These are phyloP conservation scores for Acanthamoeba pearcei DNA, from an alignment of 208 protist species.

Conservation along the genomic window DNA sequence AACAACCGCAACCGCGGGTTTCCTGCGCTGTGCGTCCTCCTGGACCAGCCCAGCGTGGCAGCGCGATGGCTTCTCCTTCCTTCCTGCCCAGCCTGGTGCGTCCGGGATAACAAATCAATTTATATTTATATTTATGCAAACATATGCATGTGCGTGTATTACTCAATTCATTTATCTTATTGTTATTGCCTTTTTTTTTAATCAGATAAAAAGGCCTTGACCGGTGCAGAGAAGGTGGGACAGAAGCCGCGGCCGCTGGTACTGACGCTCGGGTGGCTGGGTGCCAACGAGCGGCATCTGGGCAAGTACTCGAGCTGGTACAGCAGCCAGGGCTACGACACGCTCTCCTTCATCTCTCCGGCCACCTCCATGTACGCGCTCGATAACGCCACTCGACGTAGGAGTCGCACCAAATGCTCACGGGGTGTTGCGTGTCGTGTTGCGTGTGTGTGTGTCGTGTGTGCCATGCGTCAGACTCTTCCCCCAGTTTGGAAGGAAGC, in stretches of 20 bases:
- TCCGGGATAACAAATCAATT: background rate
- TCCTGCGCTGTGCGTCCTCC: background rate
- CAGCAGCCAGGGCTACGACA: slow-evolving; percentile 68
- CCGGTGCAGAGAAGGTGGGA: background rate
- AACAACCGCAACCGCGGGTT: background rate
- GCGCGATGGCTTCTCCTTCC: slow-evolving; percentile 10
- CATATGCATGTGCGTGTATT: too few species aligned
- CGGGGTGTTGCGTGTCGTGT: background rate
- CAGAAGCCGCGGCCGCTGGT: background rate
- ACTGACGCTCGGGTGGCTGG: slow-evolving; percentile 18
- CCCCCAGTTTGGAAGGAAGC: background rate
- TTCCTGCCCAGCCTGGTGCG: background rate
- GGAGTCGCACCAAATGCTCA: background rate
- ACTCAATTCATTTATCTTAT: too few species aligned
- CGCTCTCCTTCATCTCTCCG: slow-evolving; percentile 49
- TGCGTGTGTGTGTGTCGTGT: too few species aligned
- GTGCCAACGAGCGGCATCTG: slow-evolving; percentile 40
- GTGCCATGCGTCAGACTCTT: background rate
- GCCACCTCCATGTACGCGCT: background rate
- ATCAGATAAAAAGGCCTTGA: too few species aligned
- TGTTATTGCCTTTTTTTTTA: too few species aligned
- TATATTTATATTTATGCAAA: too few species aligned
- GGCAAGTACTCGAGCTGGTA: slow-evolving; percentile 58
- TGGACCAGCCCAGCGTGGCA: background rate
- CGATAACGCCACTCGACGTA: background rate